These are phyloP conservation scores for Metschnikowia bowlesiae DNA, from an alignment of 805 yeast species.

Conservation along the genomic window DNA sequence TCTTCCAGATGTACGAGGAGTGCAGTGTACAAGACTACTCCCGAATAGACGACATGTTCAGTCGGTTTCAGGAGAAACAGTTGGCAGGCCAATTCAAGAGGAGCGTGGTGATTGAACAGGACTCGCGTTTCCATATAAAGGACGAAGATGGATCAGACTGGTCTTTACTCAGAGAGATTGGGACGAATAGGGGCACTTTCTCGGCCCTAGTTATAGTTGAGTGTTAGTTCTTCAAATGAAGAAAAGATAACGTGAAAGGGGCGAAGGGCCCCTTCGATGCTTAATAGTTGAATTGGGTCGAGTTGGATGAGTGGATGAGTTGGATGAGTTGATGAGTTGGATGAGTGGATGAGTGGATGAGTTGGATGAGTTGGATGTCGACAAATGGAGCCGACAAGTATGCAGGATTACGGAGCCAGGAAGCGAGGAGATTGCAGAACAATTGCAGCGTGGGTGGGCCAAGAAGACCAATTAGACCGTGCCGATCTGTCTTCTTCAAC, in stretches of 20 bases:
- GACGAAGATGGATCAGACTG: conserved; percentile 42
- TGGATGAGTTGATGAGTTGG: too few species aligned
- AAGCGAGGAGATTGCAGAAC: too few species aligned
- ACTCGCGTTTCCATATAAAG: conserved; percentile 59
- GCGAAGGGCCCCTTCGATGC: too few species aligned
- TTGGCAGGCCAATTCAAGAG: conserved; percentile 25
- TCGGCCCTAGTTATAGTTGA: conserved; percentile 63
- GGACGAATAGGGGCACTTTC: conserved; percentile 22
- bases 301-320: too few species aligned
- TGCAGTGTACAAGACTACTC: conserved; percentile 51
- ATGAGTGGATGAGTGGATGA: too few species aligned
- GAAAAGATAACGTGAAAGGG: conserved; percentile 7
- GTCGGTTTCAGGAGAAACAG: conserved; percentile 54
- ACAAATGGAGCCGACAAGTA: too few species aligned
- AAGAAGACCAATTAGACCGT: too few species aligned
- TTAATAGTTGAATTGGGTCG: too few species aligned
- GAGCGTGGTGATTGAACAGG: conserved; percentile 47
- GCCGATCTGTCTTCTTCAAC: too few species aligned
- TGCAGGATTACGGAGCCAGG: too few species aligned
- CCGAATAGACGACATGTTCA: conserved; percentile 55
- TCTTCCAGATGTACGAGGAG: conserved; percentile 63
- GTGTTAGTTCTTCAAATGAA: conserved; percentile 77
- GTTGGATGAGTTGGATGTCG: too few species aligned
- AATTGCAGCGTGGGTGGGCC: too few species aligned
- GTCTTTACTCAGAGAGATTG: conserved; percentile 30